Evolutionary conservation across 176 grass and related monocot species (phyloP), one percentile per base, ranked within the genome.

Genomic region (Chrysopogon serrulatus): DNA sequence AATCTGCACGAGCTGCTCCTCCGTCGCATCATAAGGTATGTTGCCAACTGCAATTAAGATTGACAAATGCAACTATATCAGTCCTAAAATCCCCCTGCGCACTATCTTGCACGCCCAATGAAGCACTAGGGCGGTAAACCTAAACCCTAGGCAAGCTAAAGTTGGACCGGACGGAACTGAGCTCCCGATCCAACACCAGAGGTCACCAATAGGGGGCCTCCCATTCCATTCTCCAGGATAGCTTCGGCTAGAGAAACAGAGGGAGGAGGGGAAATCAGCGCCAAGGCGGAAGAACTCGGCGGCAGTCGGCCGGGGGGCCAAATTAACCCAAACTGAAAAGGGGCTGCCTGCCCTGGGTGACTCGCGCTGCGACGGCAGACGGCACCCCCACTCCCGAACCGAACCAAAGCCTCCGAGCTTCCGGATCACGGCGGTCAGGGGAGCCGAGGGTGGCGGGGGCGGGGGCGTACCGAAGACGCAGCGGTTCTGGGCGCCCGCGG

Each of bases 1-100:
- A 68, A 99, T 96, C 91, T 99, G 91, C 43, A 94, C 87, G 8
- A 99, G 87, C 73, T 96, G 91, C 68, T 99, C 93, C 86, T 99
- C 96, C 67, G 96, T 96, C 10, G 93, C 96, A 81, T 96, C 93
- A 9, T 95, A 95, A 0, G 96, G 93, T 71, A 99, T 99, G 73
- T 99, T 99, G 53, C 96, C 96, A 41, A 99, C 96, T 99, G 96
- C 72, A 66, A 89, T 41, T 41, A 51, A 69, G 49, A 71, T 82
- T 66, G 76, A 64, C 8, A 23, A 79, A 45, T 5, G 54, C n/a
- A 61, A 5, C 18, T 14, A n/a, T n/a, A n/a, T n/a, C 6, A 26
- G 54, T 59, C 54, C 23, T 8, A 4, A 26, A 59, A 26, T 12
- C 54, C n/a, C n/a, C 4, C 23, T 59, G 54, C 10, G 10, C 5